Conservation (phyloP, 306 rosid species). For the Carpinus viminea region DNA sequence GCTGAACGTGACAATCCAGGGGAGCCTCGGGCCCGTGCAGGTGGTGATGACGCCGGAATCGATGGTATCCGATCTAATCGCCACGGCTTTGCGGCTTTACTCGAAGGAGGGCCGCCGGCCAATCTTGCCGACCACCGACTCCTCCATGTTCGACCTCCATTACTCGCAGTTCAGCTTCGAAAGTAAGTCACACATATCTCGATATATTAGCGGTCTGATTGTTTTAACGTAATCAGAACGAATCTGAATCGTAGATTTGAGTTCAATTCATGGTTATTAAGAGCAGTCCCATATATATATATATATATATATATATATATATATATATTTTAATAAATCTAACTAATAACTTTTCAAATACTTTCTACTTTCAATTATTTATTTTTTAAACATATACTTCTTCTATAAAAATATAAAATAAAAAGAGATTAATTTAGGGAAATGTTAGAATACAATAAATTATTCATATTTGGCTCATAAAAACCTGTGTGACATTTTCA, state of each 20-base stretch:
- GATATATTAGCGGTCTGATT: not conserved
- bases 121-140: conserved; percentile 39
- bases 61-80: conserved; percentile 57
- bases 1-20: conserved; percentile 72
- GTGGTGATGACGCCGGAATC: conserved; percentile 56
- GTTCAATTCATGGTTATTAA: not conserved
- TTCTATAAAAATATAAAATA: no score
- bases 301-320: no score
- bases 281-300: no score
- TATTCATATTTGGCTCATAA: no score
- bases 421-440: no score
- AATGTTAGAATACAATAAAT: no score
- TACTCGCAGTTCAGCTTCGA: conserved; percentile 94
- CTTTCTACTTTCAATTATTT: no score
- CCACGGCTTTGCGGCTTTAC: conserved; percentile 53
- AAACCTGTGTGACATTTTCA: no score
- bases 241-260: not conserved
- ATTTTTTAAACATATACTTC: no score
- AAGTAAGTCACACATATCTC: conserved; percentile 45
- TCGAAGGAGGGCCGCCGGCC: conserved; percentile 84
- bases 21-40: conserved; percentile 78
- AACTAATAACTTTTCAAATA: no score
- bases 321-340: no score
- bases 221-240: not conserved
- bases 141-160: conserved; percentile 68